phyloP scores from a whole-genome alignment of 2,329 filamentous ascomycete genomes.

The Diaporthe sp. region DNA sequence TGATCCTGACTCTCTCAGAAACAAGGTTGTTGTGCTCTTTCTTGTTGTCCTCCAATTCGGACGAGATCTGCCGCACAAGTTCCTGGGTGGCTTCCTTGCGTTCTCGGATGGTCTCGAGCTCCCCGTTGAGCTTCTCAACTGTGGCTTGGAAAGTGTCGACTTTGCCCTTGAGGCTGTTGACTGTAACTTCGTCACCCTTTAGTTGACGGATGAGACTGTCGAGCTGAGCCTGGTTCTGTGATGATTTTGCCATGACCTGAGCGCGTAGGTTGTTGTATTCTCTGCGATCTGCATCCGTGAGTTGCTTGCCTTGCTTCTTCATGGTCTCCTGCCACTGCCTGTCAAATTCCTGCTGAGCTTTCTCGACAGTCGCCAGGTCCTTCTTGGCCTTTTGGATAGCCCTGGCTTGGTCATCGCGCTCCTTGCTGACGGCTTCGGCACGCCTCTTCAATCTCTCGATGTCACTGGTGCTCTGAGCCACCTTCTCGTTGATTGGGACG shows the following conservation, averaged over 20 bases:
- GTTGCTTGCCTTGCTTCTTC: slow-evolving; percentile 86
- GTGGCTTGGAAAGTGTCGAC: slow-evolving; percentile 83
- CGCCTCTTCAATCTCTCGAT: slow-evolving; percentile 76
- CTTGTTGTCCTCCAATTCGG: slow-evolving; percentile 89
- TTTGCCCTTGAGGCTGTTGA: slow-evolving; percentile 89
- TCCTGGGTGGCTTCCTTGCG: slow-evolving; percentile 74
- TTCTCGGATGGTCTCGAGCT: slow-evolving; percentile 77
- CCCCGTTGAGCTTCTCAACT: slow-evolving; percentile 79
- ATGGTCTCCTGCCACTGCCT: slow-evolving; percentile 86
- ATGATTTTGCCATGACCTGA: slow-evolving; percentile 86
- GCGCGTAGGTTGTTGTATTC: slow-evolving; percentile 89
- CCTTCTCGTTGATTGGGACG: slow-evolving; percentile 92
- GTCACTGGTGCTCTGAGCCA: slow-evolving; percentile 80
- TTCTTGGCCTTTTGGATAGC: slow-evolving; percentile 82
- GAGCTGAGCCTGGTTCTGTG: slow-evolving; percentile 83
- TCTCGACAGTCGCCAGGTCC: slow-evolving; percentile 86
- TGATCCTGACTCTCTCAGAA: slow-evolving; percentile 84
- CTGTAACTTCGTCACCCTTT: slow-evolving; percentile 91
- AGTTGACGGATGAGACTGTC: slow-evolving; percentile 89
- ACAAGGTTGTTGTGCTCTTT: slow-evolving; percentile 89
- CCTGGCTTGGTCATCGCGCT: slow-evolving; percentile 78
- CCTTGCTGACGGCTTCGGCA: slow-evolving; percentile 78
- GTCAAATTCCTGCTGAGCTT: slow-evolving; percentile 90
- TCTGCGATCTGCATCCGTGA: slow-evolving; percentile 87
- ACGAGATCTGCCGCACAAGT: slow-evolving; percentile 74